phyloP scores from a whole-genome alignment of 495 filamentous ascomycete genomes.

The Aspergillus taichungensis region DNA sequence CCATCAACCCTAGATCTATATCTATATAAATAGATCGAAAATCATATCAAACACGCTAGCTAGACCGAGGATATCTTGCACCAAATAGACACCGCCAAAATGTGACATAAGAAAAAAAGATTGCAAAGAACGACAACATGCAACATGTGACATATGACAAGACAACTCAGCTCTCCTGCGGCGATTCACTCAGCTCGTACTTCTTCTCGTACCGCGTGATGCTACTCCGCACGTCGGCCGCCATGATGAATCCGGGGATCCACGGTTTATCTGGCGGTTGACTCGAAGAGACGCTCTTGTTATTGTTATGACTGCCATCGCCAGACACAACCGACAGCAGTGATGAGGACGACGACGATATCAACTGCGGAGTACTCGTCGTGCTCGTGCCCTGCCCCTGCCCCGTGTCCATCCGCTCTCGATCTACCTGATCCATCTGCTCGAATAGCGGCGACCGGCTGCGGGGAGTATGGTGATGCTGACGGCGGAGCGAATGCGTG shows the following conservation, averaged over 20 bases:
- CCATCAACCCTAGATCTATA: background rate
- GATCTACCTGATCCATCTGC: constrained; percentile 5
- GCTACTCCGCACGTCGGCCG: constrained; percentile 18
- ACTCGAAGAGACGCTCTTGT: too few species aligned
- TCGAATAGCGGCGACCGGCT: constrained; percentile 20
- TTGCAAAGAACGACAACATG: constrained; percentile 1
- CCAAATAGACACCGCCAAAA: background rate
- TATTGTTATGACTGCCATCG: too few species aligned
- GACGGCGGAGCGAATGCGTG: constrained; percentile 20
- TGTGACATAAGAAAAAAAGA: background rate
- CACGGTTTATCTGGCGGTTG: background rate
- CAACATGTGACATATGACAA: background rate
- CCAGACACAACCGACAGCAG: too few species aligned
- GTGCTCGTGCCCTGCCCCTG: too few species aligned
- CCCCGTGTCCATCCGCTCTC: background rate
- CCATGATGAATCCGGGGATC: constrained; percentile 12
- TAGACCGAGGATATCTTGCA: constrained; percentile 6
- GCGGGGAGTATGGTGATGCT: constrained; percentile 7
- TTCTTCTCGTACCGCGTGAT: constrained; percentile 20
- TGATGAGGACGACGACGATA: background rate
- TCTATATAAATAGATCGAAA: background rate
- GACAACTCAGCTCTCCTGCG: constrained; percentile 15
- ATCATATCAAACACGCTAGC: background rate
- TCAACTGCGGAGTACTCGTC: background rate
- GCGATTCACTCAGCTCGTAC: constrained; percentile 25